A percentile compares a stretch with the other conserved stretches of the same genome.
phyloP scores from a whole-genome alignment of 1,284 basidiomycete genomes.

The Ceratorhiza oryzae-sativae region DNA sequence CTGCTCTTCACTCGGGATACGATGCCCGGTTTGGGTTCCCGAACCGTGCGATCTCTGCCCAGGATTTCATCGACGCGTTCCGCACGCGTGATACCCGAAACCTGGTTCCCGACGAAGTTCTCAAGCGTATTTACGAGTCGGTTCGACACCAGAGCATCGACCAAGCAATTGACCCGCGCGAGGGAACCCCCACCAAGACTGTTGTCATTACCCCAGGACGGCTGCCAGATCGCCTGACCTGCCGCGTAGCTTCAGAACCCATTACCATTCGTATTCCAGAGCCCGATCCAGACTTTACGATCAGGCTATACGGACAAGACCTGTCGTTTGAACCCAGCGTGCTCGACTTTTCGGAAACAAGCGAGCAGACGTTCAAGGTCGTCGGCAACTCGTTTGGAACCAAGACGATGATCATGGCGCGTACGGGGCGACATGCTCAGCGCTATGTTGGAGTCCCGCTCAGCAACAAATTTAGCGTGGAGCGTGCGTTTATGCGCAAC shows the following conservation, averaged over 20 bases:
- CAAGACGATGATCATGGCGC: slow-evolving; percentile 80
- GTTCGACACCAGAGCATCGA: slow-evolving; percentile 74
- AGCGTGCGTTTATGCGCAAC: slow-evolving; percentile 91
- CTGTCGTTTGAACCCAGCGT: slow-evolving; percentile 84
- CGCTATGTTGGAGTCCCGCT: slow-evolving; percentile 81
- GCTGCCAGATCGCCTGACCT: slow-evolving; percentile 78
- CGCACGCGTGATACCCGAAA: slow-evolving; percentile 72
- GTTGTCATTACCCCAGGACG: slow-evolving; percentile 72
- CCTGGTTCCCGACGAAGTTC: slow-evolving; percentile 72
- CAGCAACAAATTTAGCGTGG: slow-evolving; percentile 77
- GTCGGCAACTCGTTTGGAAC: slow-evolving; percentile 82
- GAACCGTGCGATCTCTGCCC: slow-evolving; percentile 67
- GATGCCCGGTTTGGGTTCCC: slow-evolving; percentile 68
- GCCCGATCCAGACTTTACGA: slow-evolving; percentile 76
- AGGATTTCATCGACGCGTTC: slow-evolving; percentile 83
- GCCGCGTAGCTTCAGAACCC: slow-evolving; percentile 83
- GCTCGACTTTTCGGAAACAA: slow-evolving; percentile 75
- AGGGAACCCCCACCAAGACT: slow-evolving; percentile 50
- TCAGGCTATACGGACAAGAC: slow-evolving; percentile 85
- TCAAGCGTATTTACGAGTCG: slow-evolving; percentile 79
- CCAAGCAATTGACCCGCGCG: slow-evolving; percentile 67
- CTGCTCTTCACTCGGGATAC: slow-evolving; percentile 63
- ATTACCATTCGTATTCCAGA: slow-evolving; percentile 84
- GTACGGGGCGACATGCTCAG: slow-evolving; percentile 79
- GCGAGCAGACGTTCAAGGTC: slow-evolving; percentile 85